Evolutionary conservation across 2,329 filamentous ascomycete genomes (phyloP), one percentile per base, ranked within the genome.

Genomic region (Penicillium italicum): DNA sequence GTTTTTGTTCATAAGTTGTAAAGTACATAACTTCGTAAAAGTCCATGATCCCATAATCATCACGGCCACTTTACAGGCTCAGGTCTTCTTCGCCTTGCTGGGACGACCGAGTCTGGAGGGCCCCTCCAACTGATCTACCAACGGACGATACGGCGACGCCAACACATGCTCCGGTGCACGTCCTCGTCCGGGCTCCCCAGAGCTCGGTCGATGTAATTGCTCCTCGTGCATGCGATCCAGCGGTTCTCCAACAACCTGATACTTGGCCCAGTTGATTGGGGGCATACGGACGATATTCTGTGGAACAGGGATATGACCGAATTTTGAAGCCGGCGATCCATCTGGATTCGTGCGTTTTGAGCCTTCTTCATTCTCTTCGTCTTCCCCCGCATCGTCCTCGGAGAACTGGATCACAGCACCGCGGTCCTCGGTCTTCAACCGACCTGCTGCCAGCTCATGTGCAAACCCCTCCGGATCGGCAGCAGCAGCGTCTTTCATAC

Each of bases 251-350:
- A 94, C 85, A n/a, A 97, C 81, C 64, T 90, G 90, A 72, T 97
- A 97, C 69, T 96, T 92, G 12, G 86, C 85, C 93, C 93, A 97
- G 77, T 97, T 96, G 68, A 97, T 87, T 9, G 90, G 88, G 9
- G 93, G 93, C 76, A 87, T 91, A 38, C 92, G 86, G 26, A 95
- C 87, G 0, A 97, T 79, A 63, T 89, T 89, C 72, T 97, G 93
- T 7, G 89, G 85, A 14, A 82, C 82, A 0, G 92, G 92, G 14
- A 97, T 82, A 18, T 76, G 76, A 2, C 83, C 78, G 77, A 91
- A 91, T 3, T 61, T 58, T 10, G 62, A 62, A 5, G 47, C 36
- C 4, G 48, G 45, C 31, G 50, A 31, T 6, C 28, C 40, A 7
- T 55, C 42, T 16, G 44, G 38, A 3, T 50, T 49, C 14, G 45